Base-by-base conservation (phyloP, 768 basidiomycete species). In the Termitomyces eurrhizus region DNA sequence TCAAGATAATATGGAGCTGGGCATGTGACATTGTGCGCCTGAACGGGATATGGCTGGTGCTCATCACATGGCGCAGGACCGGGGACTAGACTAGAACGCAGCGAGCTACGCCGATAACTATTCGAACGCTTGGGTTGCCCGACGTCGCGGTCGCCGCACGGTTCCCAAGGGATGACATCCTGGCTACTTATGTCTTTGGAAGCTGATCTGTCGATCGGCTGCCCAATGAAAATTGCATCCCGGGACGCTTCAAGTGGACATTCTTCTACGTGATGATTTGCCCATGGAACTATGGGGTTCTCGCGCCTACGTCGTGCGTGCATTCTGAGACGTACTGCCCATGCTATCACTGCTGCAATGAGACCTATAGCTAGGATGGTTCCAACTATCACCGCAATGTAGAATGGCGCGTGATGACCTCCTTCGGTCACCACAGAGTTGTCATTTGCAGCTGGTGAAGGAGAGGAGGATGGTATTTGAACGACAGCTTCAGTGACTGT, bases 321-420 rank as follows among this genome's bases (percentile, higher is more conserved):
- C 52, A 71, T 59, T 55, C 77, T 74, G 8, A 77, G 65, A 41
- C 83, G 78, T 59, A 85, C 67, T 61, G 73, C 75, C 78, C 79
- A 83, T 0, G 81, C 78, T 36, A 82, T 66, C n/a, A 84, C 63
- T 42, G 81, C 77, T 16, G 78, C 68, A 37, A 84, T 46, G 55
- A 76, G 74, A 7, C 80, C 79, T 52, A 83, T 62, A 37, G 77
- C 73, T 18, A 76, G 74, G 60, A 87, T 74, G 0, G 71, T 70
- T 36, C 80, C 84, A 3, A 85, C 71, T n/a, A 75, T 73, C 55
- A 86, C 75, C 29, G 75, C 81, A 4, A 83, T 65, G 63, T 85
- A 85, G 65, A 83, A 77, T 41, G 80, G 77, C 1, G 80, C 67
- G 48, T 70, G 63, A 59, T 77, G 76, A 4, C 60, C 50, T 13